Percentiles rank a stretch among this genome's conserved stretches.
These are phyloP conservation scores for Pseudophaeomoniella oleicola DNA, from an alignment of 2,329 filamentous ascomycete genomes.

Conservation along the genomic window DNA sequence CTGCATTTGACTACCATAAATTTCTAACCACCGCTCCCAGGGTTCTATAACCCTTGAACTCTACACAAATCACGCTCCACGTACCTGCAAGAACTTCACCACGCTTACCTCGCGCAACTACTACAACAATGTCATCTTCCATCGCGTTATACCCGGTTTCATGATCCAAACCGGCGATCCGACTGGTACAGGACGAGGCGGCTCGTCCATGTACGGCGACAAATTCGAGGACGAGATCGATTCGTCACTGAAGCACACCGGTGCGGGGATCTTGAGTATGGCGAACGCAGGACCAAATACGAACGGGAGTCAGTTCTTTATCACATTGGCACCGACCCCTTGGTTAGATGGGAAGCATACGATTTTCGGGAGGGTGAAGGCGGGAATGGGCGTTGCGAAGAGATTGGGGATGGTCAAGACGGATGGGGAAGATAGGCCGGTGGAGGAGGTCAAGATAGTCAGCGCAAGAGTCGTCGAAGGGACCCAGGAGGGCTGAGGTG, in stretches of 20 bases:
- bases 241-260: slow-evolving; percentile 68
- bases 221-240: slow-evolving; percentile 90
- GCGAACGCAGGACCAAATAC: slow-evolving; percentile 87
- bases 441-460: slow-evolving; percentile 69
- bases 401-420: slow-evolving; percentile 82
- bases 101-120: slow-evolving; percentile 70
- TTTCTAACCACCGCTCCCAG: slow-evolving; percentile 29
- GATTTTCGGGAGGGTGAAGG: slow-evolving; percentile 84
- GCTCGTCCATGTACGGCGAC: slow-evolving; percentile 77
- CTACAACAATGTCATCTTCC: slow-evolving; percentile 76
- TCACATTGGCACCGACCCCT: slow-evolving; percentile 84
- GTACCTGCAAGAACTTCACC: slow-evolving; percentile 74
- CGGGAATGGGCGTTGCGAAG: slow-evolving; percentile 68
- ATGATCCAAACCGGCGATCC: slow-evolving; percentile 95
- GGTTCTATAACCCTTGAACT: slow-evolving; percentile 78
- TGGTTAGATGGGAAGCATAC: slow-evolving; percentile 97
- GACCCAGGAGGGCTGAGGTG: slow-evolving; percentile 32
- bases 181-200: slow-evolving; percentile 82
- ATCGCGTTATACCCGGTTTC: slow-evolving; percentile 89
- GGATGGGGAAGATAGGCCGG: slow-evolving; percentile 62
- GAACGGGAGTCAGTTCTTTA: slow-evolving; percentile 91
- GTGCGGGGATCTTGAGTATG: slow-evolving; percentile 90
- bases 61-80: slow-evolving; percentile 77
- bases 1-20: slow-evolving; percentile 1
- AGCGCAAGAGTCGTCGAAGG: slow-evolving; percentile 56